These are phyloP conservation scores for Aspergillus texensis DNA, from an alignment of 2,329 filamentous ascomycete genomes.

Conservation along the genomic window DNA sequence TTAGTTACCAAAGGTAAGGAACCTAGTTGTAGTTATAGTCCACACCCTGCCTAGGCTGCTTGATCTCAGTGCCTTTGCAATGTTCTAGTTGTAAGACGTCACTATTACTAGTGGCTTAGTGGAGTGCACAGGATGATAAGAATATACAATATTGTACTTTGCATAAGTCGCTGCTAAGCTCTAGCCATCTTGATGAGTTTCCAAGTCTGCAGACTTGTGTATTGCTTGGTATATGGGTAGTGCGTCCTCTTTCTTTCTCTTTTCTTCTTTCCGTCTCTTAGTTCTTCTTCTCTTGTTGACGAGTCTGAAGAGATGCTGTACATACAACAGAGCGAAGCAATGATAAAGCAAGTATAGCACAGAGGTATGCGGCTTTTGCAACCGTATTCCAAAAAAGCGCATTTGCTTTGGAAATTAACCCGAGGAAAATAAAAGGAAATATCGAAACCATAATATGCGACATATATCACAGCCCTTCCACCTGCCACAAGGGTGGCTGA, in stretches of 20 bases:
- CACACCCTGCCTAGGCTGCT: no score
- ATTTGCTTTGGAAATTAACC: neutral
- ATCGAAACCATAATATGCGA: neutral
- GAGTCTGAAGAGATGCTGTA: neutral
- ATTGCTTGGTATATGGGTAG: neutral
- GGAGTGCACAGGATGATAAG: neutral
- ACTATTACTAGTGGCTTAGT: neutral
- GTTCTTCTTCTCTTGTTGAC: neutral
- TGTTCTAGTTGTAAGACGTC: no score
- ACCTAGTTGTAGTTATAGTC: no score
- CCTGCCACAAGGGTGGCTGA: neutral
- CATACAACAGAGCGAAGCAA: neutral
- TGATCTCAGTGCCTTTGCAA: no score
- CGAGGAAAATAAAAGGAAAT: neutral
- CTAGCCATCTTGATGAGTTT: neutral
- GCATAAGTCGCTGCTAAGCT: neutral
- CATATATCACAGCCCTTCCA: slow-evolving; percentile 4
- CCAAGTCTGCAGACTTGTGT: neutral
- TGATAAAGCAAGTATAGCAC: neutral
- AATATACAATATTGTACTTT: slow-evolving; percentile 1
- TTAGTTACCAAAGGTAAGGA: no score
- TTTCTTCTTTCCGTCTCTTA: neutral
- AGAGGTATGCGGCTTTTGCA: neutral
- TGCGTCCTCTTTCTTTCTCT: neutral
- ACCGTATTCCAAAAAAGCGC: neutral